phyloP scores from a whole-genome alignment of 441 rosid genomes.

The Pelargonium citronellum region DNA sequence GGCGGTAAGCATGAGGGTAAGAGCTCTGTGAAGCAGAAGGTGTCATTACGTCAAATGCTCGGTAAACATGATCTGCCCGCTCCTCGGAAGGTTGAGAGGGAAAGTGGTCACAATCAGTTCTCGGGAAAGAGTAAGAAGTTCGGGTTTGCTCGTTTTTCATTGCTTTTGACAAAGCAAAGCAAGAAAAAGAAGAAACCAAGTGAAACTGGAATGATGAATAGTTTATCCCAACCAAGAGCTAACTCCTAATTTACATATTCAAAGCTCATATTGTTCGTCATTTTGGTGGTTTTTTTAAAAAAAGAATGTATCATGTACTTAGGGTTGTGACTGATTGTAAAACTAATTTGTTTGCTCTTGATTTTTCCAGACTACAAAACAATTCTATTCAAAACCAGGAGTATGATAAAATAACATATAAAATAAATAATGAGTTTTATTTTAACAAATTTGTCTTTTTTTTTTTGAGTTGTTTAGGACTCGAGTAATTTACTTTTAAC shows the following conservation, averaged over 20 bases:
- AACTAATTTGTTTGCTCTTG: no score
- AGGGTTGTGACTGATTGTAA: no score
- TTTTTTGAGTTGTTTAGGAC: no score
- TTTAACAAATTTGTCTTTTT: no score
- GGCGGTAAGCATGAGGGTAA: conserved; percentile 31
- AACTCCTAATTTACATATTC: conserved; percentile 1
- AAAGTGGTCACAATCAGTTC: conserved; percentile 36
- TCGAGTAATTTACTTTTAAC: no score
- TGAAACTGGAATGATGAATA: neutral
- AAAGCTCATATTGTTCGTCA: no score
- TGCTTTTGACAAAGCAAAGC: conserved; percentile 54
- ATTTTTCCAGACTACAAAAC: no score
- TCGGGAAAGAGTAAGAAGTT: conserved; percentile 70
- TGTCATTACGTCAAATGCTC: conserved; percentile 78
- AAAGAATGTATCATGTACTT: no score
- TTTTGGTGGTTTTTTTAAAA: no score
- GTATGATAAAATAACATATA: no score
- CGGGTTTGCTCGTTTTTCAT: conserved; percentile 62
- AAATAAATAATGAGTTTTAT: no score
- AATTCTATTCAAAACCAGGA: no score
- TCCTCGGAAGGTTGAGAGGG: conserved; percentile 33
- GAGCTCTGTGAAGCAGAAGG: conserved; percentile 40
- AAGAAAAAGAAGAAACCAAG: conserved; percentile 64
- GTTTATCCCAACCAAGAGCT: neutral
- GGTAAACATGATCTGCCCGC: conserved; percentile 35